phyloP scores from a whole-genome alignment of 192 early-diverging fungal species.

The Backusella circina region DNA sequence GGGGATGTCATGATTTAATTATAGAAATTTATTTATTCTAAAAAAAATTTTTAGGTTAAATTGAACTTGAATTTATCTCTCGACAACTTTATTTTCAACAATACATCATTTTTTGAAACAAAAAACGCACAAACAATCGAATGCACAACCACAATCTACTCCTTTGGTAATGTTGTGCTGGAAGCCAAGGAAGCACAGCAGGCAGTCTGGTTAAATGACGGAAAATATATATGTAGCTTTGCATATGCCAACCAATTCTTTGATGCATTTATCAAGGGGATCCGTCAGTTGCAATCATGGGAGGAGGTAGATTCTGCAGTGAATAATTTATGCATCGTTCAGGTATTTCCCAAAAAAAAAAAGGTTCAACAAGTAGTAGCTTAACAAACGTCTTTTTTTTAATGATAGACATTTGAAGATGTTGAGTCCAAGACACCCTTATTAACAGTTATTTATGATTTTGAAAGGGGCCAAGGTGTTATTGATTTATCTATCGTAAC shows the following conservation, averaged over 20 bases:
- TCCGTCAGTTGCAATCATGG: slow-evolving; percentile 33
- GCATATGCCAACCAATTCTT: slow-evolving; percentile 54
- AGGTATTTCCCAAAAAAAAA: slow-evolving; percentile 36
- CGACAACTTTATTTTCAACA: slow-evolving; percentile 39
- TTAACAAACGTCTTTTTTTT: not conserved
- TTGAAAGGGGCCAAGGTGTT: slow-evolving; percentile 49
- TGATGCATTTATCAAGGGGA: slow-evolving; percentile 46
- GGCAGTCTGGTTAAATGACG: slow-evolving; percentile 32
- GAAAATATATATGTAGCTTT: slow-evolving; percentile 42
- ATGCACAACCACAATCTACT: slow-evolving; percentile 46
- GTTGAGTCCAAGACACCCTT: slow-evolving; percentile 23
- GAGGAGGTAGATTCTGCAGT: slow-evolving; percentile 49
- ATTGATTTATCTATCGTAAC: slow-evolving; percentile 40
- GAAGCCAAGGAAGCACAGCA: slow-evolving; percentile 45
- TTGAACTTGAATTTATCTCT: slow-evolving; percentile 38
- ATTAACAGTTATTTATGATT: slow-evolving; percentile 49
- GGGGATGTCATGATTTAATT: no score
- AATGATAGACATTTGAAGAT: slow-evolving; percentile 31
- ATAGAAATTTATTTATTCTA: no score
- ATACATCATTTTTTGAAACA: slow-evolving; percentile 42
- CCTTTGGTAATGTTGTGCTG: slow-evolving; percentile 43
- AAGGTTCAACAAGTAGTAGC: not conserved
- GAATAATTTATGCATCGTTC: slow-evolving; percentile 44
- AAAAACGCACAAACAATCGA: slow-evolving; percentile 34
- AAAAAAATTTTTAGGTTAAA: slow-evolving; percentile 29